phyloP scores from a whole-genome alignment of 371 early-diverging fungal genomes.

The Mortierella sp. region DNA sequence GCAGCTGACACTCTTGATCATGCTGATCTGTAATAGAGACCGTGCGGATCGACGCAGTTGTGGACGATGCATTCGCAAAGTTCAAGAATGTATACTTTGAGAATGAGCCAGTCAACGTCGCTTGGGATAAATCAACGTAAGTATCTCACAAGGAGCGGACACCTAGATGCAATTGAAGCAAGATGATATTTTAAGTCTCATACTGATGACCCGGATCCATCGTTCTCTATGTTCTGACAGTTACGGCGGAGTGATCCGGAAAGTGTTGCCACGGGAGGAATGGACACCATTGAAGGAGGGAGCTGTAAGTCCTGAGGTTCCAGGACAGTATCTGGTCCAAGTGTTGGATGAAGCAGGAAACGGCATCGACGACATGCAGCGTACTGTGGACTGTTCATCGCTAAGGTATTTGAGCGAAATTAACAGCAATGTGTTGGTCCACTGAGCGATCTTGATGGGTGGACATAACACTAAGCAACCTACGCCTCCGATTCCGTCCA shows the following conservation, averaged over 20 bases:
- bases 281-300: conserved; percentile 34
- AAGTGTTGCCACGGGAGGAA: conserved; percentile 39
- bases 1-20: not conserved
- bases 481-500: not conserved
- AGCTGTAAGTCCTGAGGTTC: conserved; percentile 25
- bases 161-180: no score
- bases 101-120: conserved; percentile 63
- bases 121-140: conserved; percentile 57
- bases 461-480: no score
- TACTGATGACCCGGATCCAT: no score
- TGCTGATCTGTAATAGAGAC: conserved; percentile 56
- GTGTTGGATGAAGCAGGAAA: conserved; percentile 29
- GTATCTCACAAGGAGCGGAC: not conserved
- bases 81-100: conserved; percentile 59
- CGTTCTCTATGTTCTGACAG: conserved; percentile 18
- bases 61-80: conserved; percentile 63
- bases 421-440: not conserved
- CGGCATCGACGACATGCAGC: conserved; percentile 38
- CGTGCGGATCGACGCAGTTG: conserved; percentile 63
- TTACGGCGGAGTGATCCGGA: conserved; percentile 34
- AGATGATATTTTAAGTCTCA: not conserved
- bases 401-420: conserved; percentile 21
- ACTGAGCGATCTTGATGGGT: no score
- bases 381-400: conserved; percentile 42
- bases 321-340: conserved; percentile 50